Evolutionary conservation across 2,329 filamentous ascomycete species (phyloP), one percentile per base, ranked within the genome.

Genomic region (Fusarium devonianum): DNA sequence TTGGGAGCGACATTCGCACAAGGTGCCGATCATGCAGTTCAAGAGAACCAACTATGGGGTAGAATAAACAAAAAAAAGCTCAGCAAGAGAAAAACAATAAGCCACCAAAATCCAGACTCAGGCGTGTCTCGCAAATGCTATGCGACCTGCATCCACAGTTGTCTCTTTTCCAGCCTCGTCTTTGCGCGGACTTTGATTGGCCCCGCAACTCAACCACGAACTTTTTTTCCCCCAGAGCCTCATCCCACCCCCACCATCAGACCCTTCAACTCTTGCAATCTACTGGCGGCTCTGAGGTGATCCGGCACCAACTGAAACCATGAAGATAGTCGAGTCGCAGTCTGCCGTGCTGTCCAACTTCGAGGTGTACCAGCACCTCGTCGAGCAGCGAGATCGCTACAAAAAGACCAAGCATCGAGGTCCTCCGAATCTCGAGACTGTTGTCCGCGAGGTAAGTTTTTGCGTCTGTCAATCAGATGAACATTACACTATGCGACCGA

Each of bases 251-350:
- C 51, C 46, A 60, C 52, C 53, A 49, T 39, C 42, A 41, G 29
- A 47, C 37, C 30, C 18, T 53, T 49, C 13, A 21, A 30, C 17
- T 11, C 33, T 32, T 49, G 22, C 21, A 21, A 21, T 13, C 41
- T 19, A 26, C 33, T 18, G 21, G 19, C 36, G 22, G 28, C 18
- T 23, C 34, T 48, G 12, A 3, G 12, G 25, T 37, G 17, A 56
- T 26, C 8, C 16, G 30, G 38, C 17, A n/a, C 22, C 37, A n/a
- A 28, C 21, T 14, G 16, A 38, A 62, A 69, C 25, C 14, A 86
- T 87, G 84, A 87, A 89, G 80, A 82, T 92, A 65, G 73, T 90
- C 62, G 87, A 88, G 65, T 77, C 87, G 3, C 86, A 90, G 67
- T 83, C 83, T 21, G 86, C 86, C 5, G 79, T 86, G 30, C 76